A percentile compares a stretch with the other conserved stretches of the same genome.
These are phyloP conservation scores for Pyrenophora teres DNA, from an alignment of 2,329 filamentous ascomycete species.

Conservation along the genomic window DNA sequence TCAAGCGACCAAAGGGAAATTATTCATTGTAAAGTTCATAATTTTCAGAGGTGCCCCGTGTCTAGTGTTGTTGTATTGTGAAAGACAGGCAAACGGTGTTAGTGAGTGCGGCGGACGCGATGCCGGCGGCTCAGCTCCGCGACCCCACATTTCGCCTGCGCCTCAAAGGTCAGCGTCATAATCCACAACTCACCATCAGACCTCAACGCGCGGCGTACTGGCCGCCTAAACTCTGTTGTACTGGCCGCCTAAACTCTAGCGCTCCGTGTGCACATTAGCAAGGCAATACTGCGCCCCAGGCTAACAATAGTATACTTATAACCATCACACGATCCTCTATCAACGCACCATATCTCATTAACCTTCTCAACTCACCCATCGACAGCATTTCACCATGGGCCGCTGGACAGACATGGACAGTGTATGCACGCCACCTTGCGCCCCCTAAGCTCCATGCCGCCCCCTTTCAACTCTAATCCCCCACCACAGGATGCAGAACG, in stretches of 20 bases:
- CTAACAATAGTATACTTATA: no score
- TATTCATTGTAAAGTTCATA: background rate
- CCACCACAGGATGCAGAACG: conserved; percentile 54
- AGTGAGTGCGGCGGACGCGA: background rate
- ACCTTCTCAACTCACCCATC: conserved; percentile 1
- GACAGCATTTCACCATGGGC: conserved; percentile 25
- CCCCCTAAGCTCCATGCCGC: background rate
- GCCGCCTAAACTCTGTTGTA: background rate
- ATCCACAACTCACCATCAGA: no score
- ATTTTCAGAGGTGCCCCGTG: background rate
- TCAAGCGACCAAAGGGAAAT: background rate
- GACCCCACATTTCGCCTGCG: no score
- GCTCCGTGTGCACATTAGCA: background rate
- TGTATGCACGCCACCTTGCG: conserved; percentile 14
- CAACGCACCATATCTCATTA: background rate
- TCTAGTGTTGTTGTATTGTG: conserved; percentile 1
- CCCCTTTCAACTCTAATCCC: background rate
- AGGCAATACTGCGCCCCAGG: no score
- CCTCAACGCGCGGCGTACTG: no score
- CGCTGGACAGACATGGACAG: conserved; percentile 32
- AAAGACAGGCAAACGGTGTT: no score
- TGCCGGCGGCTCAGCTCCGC: no score
- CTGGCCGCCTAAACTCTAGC: background rate
- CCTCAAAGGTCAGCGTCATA: no score
- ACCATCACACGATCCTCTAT: background rate